phyloP scores from a whole-genome alignment of 2,329 filamentous ascomycete species.

The Scytalidium lignicola region DNA sequence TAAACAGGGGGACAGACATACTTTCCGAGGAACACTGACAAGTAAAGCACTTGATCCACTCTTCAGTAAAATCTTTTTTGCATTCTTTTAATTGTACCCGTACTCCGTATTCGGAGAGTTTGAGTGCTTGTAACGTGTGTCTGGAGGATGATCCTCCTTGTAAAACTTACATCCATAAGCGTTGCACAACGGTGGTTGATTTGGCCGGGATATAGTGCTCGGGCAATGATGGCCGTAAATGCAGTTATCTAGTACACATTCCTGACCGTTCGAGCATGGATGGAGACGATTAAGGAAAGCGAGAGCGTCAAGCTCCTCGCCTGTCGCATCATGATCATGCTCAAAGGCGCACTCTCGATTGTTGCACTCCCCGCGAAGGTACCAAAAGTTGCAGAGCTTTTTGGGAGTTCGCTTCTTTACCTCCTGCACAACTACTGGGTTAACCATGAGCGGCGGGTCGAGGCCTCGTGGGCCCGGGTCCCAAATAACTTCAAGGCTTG shows the following conservation, averaged over 20 bases:
- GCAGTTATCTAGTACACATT: slow-evolving; percentile 52
- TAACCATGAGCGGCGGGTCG: slow-evolving; percentile 46
- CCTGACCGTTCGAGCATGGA: slow-evolving; percentile 51
- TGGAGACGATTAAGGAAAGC: slow-evolving; percentile 51
- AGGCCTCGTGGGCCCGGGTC: slow-evolving; percentile 49
- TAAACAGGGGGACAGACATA: too few species aligned
- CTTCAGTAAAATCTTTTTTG: too few species aligned
- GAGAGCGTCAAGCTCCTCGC: slow-evolving; percentile 52
- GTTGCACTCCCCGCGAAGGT: slow-evolving; percentile 50
- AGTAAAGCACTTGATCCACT: too few species aligned
- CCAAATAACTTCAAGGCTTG: slow-evolving; percentile 36
- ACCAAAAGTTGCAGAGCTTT: slow-evolving; percentile 60
- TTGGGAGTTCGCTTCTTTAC: slow-evolving; percentile 51
- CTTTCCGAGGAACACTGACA: too few species aligned
- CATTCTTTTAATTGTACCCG: too few species aligned
- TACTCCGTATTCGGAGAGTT: neutral
- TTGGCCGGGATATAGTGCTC: slow-evolving; percentile 19
- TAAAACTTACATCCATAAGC: slow-evolving; percentile 53
- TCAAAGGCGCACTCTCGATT: slow-evolving; percentile 53
- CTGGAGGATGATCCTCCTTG: slow-evolving; percentile 48
- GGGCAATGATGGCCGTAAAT: slow-evolving; percentile 55
- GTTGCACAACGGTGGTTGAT: slow-evolving; percentile 44
- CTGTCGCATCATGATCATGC: slow-evolving; percentile 47
- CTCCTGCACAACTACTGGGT: slow-evolving; percentile 39
- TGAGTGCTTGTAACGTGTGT: slow-evolving; percentile 33